Base-by-base conservation (phyloP, 2,329 filamentous ascomycete genomes). In the Calonectria henricotiae region DNA sequence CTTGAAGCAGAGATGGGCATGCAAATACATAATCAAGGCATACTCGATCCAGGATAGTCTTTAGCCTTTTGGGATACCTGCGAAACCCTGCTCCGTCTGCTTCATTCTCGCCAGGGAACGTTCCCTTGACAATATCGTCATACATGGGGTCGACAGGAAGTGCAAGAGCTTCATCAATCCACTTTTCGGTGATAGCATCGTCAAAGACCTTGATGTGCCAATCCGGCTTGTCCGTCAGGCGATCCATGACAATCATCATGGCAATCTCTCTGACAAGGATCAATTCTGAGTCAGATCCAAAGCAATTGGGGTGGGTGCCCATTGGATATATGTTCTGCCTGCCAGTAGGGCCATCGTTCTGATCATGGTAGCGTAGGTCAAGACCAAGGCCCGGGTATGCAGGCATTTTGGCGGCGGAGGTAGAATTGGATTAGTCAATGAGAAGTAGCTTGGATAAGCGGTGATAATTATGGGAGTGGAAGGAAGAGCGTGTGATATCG, bases 141-240 rank as follows among this genome's bases (percentile, higher is more conserved):
- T 70, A 47, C 54, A 66, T 46, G 15, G 54, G 30, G 9, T 13
- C 64, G 2, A 51, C 54, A 4, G 64, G 74, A 4, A 76, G 25
- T 0, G 65, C 63, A 20, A 76, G 74, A 8, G 23, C 68, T 58
- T 68, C 66, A 32, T 68, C 66, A 12, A 46, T 68, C 76, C 76
- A 79, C 62, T 77, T 76, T 17, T 73, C 66, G 32, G 70, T 62
- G 35, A 80, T 79, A 1, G 67, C 66, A 2, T 71, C 49, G 25
- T 81, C 64, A 32, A 69, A 70, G 6, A 79, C 75, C 54, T 80
- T 80, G 25, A 47, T 68, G 41, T 82, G 72, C 83, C 82, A 85
- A 39, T 79, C 73, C 0, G 76, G 74, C 71, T 84, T 84, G 73
- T 84, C 81, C 1, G 82, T 82, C 27, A 84, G 74, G 5, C 66